Base-by-base conservation (phyloP, 805 yeast species). In the Metschnikowia reukaufii region DNA sequence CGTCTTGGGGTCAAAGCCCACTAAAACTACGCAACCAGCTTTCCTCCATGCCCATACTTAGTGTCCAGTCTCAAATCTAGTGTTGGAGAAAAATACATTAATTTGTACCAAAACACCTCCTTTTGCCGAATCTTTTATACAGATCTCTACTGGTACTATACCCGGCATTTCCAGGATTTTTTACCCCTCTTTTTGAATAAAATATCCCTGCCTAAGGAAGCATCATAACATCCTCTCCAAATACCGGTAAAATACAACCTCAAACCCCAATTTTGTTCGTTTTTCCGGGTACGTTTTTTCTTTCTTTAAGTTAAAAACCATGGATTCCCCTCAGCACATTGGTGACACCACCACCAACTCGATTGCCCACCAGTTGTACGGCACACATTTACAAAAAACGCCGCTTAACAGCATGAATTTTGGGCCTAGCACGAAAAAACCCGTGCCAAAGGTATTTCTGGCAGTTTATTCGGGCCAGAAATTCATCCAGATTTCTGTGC, bases 341-440 rank as follows among this genome's bases (percentile, higher is more conserved):
- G 76, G 77, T 39, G 76, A 72, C 54, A 55, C 65, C 43, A 72
- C 77, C 47, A 65, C 76, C 32, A 63, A 62, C 49, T 67, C 72
- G 32, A 72, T 72, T 18, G 65, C 61, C 52, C 58, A 62, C 52
- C 62, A 64, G 33, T 62, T 72, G 34, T 58, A 52, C 36, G 66
- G 64, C 20, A 72, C 77, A 6, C 75, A 69, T 47, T 50, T 72
- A 27, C 54, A 54, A 31, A 51, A 57, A 13, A 52, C 65, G 33
- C 45, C 51, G 13, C 20, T 15, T 27, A 13, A 34, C 38, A 32
- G 35, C 40, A 31, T 15, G 29, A 9, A 25, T 9, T 25, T 25
- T 25, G 29, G 25, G 30, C 18, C 27, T 3, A 9, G 32, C 19
- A 38, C 50, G 29, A 41, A 36, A 19, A 39, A 37, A 23, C 16